Evolutionary conservation across 176 grass and related monocot species (phyloP).

Genomic region (Saccharum officinarum): DNA sequence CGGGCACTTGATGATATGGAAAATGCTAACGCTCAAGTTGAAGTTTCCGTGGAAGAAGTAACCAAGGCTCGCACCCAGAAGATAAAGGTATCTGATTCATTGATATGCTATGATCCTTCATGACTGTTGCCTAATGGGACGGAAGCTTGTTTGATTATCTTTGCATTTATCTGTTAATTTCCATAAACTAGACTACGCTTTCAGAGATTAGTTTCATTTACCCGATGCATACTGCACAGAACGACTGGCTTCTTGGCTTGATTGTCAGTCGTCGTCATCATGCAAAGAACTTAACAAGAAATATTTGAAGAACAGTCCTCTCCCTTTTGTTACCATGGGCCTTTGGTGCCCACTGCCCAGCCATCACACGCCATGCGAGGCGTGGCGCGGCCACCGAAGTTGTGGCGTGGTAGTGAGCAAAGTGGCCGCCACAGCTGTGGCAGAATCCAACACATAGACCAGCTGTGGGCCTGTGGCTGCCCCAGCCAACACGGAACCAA

Average conservation of each 20-base stretch:
- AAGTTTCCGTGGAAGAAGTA: conserved; percentile 94
- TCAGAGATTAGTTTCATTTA: not conserved
- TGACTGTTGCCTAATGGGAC: not conserved
- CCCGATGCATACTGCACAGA: not conserved
- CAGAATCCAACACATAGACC: no score
- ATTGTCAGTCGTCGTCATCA: not conserved
- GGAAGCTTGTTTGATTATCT: not conserved
- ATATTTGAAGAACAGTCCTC: not conserved
- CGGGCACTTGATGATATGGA: conserved; percentile 96
- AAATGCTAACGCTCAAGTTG: conserved; percentile 87
- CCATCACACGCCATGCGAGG: no score
- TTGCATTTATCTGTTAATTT: conserved; percentile 18
- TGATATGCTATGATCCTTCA: not conserved
- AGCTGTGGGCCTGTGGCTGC: no score
- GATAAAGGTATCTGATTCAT: conserved; percentile 67
- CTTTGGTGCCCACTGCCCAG: no score
- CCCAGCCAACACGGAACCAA: no score
- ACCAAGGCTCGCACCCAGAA: conserved; percentile 94
- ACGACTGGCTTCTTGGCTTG: not conserved
- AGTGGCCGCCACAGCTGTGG: no score
- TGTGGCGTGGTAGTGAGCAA: no score
- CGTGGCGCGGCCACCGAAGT: no score
- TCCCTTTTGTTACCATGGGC: not conserved
- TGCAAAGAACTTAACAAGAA: not conserved
- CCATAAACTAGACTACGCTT: not conserved